Evolutionary conservation across 2,329 filamentous ascomycete species (phyloP).

Genomic region (Aspergillus sp.): DNA sequence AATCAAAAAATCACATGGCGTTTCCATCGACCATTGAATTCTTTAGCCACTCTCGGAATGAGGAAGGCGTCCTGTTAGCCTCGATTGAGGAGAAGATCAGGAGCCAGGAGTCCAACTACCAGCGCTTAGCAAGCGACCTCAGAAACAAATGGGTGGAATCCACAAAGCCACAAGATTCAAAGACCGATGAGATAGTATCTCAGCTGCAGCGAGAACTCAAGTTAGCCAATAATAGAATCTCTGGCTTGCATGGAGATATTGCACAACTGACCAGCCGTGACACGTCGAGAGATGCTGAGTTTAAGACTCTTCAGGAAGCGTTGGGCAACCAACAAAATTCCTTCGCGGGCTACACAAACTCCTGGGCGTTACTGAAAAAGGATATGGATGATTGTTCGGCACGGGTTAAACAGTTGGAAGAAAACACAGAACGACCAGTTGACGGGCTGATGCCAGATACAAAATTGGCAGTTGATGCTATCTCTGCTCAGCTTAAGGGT

Average conservation of each 20-base stretch:
- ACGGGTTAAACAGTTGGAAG: neutral
- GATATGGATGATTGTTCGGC: neutral
- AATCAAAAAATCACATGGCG: slow-evolving; percentile 17
- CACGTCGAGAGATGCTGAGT: neutral
- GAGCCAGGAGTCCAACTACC: slow-evolving; percentile 15
- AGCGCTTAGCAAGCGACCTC: slow-evolving; percentile 16
- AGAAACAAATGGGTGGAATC: slow-evolving; percentile 10
- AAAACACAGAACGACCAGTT: neutral
- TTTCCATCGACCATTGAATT: slow-evolving; percentile 26
- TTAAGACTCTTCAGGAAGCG: slow-evolving; percentile 4
- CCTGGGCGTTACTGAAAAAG: neutral
- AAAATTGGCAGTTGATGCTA: neutral
- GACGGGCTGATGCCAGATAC: neutral
- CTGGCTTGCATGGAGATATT: neutral
- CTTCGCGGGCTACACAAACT: slow-evolving; percentile 1
- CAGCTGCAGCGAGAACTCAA: slow-evolving; percentile 16
- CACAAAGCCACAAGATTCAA: neutral
- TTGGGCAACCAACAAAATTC: neutral
- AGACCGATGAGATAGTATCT: slow-evolving; percentile 10
- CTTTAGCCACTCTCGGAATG: slow-evolving; percentile 20
- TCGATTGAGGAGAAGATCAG: slow-evolving; percentile 23
- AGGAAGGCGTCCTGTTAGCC: slow-evolving; percentile 19
- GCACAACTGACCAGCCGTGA: neutral
- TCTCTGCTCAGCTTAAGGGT: neutral
- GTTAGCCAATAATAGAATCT: neutral